Base-by-base conservation (phyloP, 768 basidiomycete species). In the Daedaleopsis sinensis region DNA sequence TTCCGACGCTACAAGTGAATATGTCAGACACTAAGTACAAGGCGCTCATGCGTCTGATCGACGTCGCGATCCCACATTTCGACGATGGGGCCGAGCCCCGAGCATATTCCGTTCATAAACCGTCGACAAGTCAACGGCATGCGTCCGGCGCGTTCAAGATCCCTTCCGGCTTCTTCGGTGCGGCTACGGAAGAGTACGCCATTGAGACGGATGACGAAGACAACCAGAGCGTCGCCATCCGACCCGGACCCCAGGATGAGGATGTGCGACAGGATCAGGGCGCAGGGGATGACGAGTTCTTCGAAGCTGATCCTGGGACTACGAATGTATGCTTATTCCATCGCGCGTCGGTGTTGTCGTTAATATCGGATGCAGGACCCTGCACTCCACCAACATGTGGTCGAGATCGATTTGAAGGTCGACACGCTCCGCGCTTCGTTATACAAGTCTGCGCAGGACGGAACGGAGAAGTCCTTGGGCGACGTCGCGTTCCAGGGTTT, bases 21-120 rank as follows among this genome's bases (percentile, higher is more conserved):
- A 77, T 96, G 48, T 94, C 93, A 21, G 93, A 94, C 68, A 84
- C 85, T 9, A 96, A 96, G 73, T 96, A 96, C 76, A 90, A 96
- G 75, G 84, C 89, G 1, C 75, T 98, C 47, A 94, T 99, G 92
- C 86, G 93, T 10, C 80, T 98, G 58, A 84, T 98, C 67, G 96
- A 98, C 68, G 88, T 95, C 27, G 86, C 88, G 32, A 88, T 98
- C 42, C 97, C 97, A 15, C 84, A 88, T 59, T 89, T 98, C 66
- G 89, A 84, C 23, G 72, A 67, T 50, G 71, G 72, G 23, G 51
- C 48, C 32, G 65, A 54, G 15, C 12, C 43, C 42, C 62, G 48
- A 60, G 57, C 57, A 51, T 59, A 52, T 51, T 49, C 53, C 57
- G 58, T 48, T 9, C 52, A n/a, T 42, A 39, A 51, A 3, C 57